Conservation (phyloP, 257 asterid species). For the Gentiana dahurica region DNA sequence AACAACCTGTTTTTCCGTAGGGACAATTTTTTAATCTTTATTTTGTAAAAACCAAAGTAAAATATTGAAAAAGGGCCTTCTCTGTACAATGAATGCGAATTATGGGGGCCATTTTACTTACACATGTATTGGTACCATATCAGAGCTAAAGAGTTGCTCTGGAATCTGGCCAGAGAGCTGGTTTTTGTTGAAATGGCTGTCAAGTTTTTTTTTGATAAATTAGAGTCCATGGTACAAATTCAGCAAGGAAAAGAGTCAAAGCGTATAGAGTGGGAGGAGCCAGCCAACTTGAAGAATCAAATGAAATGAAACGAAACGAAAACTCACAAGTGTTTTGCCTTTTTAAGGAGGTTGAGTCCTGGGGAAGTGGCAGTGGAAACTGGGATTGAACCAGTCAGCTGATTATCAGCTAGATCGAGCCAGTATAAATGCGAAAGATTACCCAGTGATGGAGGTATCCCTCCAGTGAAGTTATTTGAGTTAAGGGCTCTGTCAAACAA, state of each 20-base stretch:
- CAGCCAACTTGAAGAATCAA: neutral
- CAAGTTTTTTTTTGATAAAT: too few species aligned
- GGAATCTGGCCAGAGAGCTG: constrained; percentile 68
- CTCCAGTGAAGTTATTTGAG: constrained; percentile 66
- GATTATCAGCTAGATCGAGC: constrained; percentile 76
- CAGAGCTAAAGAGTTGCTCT: constrained; percentile 43
- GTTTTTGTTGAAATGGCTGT: constrained; percentile 76
- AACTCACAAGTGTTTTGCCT: constrained; percentile 80
- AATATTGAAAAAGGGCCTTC: neutral
- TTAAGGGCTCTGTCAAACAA: constrained; percentile 50
- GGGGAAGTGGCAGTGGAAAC: constrained; percentile 46
- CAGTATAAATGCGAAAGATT: constrained; percentile 67
- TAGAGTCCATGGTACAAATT: neutral
- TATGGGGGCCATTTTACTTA: constrained; percentile 23
- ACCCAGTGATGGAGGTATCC: constrained; percentile 64
- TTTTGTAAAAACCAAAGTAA: neutral
- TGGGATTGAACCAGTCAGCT: constrained; percentile 58
- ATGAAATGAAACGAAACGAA: neutral
- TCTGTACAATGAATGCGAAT: neutral
- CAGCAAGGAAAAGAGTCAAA: constrained; percentile 7
- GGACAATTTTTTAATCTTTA: too few species aligned
- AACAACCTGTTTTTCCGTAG: constrained; percentile 6
- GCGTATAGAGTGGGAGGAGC: neutral
- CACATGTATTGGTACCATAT: constrained; percentile 64
- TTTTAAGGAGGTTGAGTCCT: constrained; percentile 65